phyloP scores from a whole-genome alignment of 2,329 filamentous ascomycete genomes.

The Chaetomium olivaceum region DNA sequence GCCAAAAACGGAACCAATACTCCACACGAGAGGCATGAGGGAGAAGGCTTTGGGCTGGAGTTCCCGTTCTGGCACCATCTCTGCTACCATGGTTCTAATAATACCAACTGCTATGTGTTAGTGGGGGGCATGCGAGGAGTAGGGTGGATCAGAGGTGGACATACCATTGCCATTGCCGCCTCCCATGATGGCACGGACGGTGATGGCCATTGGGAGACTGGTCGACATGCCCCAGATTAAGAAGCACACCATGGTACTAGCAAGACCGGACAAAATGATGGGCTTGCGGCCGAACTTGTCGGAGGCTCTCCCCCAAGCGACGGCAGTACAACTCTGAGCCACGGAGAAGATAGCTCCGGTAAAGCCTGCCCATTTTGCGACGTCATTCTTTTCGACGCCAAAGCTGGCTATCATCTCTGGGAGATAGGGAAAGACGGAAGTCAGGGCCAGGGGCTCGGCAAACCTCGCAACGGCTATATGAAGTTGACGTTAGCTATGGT shows the following conservation, averaged over 20 bases:
- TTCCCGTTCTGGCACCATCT: conserved; percentile 84
- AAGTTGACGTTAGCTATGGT: conserved; percentile 38
- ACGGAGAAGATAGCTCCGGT: conserved; percentile 72
- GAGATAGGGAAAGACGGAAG: conserved; percentile 68
- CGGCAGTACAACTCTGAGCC: conserved; percentile 68
- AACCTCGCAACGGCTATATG: conserved; percentile 71
- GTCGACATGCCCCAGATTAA: conserved; percentile 82
- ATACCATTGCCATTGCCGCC: conserved; percentile 80
- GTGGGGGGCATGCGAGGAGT: background rate
- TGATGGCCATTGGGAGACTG: conserved; percentile 76
- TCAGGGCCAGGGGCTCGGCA: conserved; percentile 72
- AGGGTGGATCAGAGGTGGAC: conserved; percentile 25
- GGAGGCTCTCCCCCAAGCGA: conserved; percentile 74
- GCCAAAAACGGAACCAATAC: conserved; percentile 81
- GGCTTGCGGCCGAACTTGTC: conserved; percentile 82
- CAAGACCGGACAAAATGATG: conserved; percentile 70
- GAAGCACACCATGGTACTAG: conserved; percentile 79
- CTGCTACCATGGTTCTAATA: conserved; percentile 86
- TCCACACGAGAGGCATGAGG: conserved; percentile 90
- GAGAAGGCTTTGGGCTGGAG: conserved; percentile 88
- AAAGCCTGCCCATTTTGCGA: conserved; percentile 79
- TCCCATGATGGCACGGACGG: conserved; percentile 75
- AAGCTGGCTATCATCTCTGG: conserved; percentile 85
- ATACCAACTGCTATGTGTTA: conserved; percentile 67
- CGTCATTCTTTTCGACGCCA: conserved; percentile 66